phyloP scores from a whole-genome alignment of 352 stramenopile species.

The Pythium folliculosum region DNA sequence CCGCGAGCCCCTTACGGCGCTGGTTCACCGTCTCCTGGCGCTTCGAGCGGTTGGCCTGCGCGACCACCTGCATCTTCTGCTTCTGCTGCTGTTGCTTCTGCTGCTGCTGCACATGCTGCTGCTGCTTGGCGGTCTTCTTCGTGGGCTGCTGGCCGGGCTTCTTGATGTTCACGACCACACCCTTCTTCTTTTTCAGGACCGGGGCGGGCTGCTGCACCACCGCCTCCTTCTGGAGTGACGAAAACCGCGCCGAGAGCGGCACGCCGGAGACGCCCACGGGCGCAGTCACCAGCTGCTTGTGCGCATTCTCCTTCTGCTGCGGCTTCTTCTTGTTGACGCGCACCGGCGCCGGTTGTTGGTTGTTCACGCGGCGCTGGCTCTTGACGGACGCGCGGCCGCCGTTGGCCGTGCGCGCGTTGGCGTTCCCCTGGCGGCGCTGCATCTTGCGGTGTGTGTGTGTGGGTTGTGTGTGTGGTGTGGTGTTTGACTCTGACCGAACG shows the following conservation, averaged over 20 bases:
- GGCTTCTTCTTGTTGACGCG: conserved; percentile 28
- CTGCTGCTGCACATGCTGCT: conserved; percentile 29
- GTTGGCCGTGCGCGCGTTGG: conserved; percentile 17
- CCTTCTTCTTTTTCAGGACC: conserved; percentile 21
- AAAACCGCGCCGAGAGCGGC: conserved; percentile 80
- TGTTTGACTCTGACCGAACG: conserved; percentile 1
- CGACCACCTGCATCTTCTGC: conserved; percentile 65
- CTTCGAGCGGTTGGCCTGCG: conserved; percentile 67
- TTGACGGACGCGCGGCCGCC: conserved; percentile 50
- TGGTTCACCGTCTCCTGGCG: conserved; percentile 76
- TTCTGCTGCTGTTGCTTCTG: conserved; percentile 42
- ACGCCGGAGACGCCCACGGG: conserved; percentile 67
- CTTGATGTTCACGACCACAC: conserved; percentile 31
- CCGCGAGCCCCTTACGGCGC: conserved; percentile 66
- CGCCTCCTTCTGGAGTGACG: conserved; percentile 52
- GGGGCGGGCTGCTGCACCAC: conserved; percentile 6
- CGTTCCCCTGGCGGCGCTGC: conserved; percentile 20
- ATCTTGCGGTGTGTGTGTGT: background rate
- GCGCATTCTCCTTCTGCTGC: conserved; percentile 26
- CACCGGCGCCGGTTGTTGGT: conserved; percentile 2
- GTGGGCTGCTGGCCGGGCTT: conserved; percentile 9
- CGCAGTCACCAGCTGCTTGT: conserved; percentile 22
- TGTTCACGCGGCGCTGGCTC: conserved; percentile 61
- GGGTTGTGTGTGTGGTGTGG: background rate
- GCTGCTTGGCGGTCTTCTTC: conserved; percentile 24